Evolutionary conservation across 345 rosid species (phyloP).

Genomic region (Bruguiera gymnorhiza): DNA sequence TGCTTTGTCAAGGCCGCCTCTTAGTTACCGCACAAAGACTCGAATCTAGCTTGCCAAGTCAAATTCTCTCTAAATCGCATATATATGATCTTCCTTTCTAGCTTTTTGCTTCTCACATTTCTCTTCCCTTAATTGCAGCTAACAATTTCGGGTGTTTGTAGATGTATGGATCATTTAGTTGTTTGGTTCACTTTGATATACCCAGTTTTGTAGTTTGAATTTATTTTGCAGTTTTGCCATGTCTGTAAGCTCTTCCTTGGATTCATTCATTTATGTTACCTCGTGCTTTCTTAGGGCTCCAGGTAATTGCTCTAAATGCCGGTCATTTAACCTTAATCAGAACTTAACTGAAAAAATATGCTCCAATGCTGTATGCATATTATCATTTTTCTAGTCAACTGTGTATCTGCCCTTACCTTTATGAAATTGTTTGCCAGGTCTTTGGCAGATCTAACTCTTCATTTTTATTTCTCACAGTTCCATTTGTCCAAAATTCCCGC

Average conservation of each 20-base stretch:
- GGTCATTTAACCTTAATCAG: background rate
- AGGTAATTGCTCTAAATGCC: background rate
- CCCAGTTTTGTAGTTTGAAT: background rate
- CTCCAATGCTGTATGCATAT: background rate
- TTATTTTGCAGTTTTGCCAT: background rate
- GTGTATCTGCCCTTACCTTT: background rate
- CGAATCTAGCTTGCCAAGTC: too few species aligned
- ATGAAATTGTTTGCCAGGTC: background rate
- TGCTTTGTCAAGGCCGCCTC: too few species aligned
- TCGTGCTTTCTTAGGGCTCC: too few species aligned
- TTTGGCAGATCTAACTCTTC: background rate
- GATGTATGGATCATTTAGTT: background rate
- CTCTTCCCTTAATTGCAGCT: too few species aligned
- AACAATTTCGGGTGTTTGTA: too few species aligned
- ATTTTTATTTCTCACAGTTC: slow-evolving; percentile 19
- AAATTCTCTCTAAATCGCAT: too few species aligned
- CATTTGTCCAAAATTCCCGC: slow-evolving; percentile 25
- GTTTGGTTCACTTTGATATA: background rate
- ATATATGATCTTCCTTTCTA: too few species aligned
- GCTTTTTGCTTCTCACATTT: too few species aligned
- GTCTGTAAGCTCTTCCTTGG: background rate
- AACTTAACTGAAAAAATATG: background rate
- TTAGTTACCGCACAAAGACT: too few species aligned
- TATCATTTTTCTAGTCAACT: background rate
- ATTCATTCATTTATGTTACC: background rate